Evolutionary conservation across 2,329 filamentous ascomycete genomes (phyloP), one percentile per base, ranked within the genome.

Genomic region (Cucurbitaria berberidis): DNA sequence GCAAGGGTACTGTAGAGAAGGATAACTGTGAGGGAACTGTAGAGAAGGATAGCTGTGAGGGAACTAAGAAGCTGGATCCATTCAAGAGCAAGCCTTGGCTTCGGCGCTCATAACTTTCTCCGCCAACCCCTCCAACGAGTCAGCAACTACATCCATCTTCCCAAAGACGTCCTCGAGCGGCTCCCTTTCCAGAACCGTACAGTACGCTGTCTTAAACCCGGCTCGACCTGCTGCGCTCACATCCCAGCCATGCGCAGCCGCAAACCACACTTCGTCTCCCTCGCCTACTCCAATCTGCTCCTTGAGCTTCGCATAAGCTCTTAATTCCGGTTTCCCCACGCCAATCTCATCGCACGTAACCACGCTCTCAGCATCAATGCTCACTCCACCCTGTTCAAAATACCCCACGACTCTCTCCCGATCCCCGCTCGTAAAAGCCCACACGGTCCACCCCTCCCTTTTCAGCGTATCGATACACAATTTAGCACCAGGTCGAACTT

Each of bases 231-330:
- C 83, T 3, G 82, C 81, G 16, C 77, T 76, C 1, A 83, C 82
- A 72, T 86, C 83, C 84, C 83, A 86, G 76, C 82, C 81, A 69
- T 86, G 84, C 19, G 82, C 83, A 1, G 84, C 83, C 0, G 81
- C 83, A 64, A 85, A 85, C 82, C 82, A 85, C 40, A 76, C 77
- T 54, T 68, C 55, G 38, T 79, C 64, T 2, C 59, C 71, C 18
- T 30, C 18, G 0, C 72, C 68, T 0, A 62, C 59, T 0, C 60
- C 75, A 49, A 84, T 77, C 43, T 64, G 68, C n/a, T 75, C 74
- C 29, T 80, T 66, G 5, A 81, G 64, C 1, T 76, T 72, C 54
- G 68, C 62, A 59, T 85, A 85, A 0, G 80, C 78, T 22, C 64
- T 75, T 3, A 78, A 67, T 0, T 76, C 78, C 0, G 83, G 83